phyloP scores from a whole-genome alignment of 129 eudicot genomes.

The Solidago caesia region DNA sequence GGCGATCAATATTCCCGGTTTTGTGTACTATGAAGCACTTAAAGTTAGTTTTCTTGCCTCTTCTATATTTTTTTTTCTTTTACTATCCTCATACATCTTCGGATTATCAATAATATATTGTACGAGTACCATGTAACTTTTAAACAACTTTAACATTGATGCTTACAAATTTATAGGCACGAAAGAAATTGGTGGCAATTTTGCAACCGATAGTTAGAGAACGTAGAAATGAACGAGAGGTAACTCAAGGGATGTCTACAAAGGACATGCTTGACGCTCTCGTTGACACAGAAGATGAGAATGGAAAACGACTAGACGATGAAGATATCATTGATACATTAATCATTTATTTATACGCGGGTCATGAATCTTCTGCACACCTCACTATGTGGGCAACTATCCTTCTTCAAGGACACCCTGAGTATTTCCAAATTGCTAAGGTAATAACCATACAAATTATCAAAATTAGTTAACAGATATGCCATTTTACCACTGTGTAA shows the following conservation, averaged over 20 bases:
- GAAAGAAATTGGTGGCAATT: conserved; percentile 64
- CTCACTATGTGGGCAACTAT: conserved; percentile 79
- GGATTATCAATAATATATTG: neutral
- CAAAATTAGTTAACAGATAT: neutral
- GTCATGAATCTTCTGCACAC: conserved; percentile 95
- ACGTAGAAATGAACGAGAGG: conserved; percentile 42
- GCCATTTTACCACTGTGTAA: neutral
- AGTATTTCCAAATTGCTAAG: conserved; percentile 60
- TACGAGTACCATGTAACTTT: neutral
- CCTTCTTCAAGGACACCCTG: conserved; percentile 61
- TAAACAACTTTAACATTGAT: neutral
- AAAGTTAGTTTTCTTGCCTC: conserved; percentile 44
- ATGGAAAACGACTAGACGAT: conserved; percentile 64
- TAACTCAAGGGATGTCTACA: conserved; percentile 27
- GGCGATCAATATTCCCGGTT: conserved; percentile 86
- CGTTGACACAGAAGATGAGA: conserved; percentile 59
- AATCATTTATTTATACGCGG: conserved; percentile 83
- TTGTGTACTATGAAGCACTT: conserved; percentile 70
- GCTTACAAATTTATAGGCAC: conserved; percentile 47
- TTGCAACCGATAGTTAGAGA: conserved; percentile 46
- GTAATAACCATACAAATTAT: conserved; percentile 27
- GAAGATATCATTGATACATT: conserved; percentile 83
- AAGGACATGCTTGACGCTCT: conserved; percentile 83
- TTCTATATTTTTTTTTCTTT: neutral
- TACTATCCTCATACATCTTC: too few species aligned